phyloP scores from a whole-genome alignment of 1,284 basidiomycete species.

The Athelia psychrophila region DNA sequence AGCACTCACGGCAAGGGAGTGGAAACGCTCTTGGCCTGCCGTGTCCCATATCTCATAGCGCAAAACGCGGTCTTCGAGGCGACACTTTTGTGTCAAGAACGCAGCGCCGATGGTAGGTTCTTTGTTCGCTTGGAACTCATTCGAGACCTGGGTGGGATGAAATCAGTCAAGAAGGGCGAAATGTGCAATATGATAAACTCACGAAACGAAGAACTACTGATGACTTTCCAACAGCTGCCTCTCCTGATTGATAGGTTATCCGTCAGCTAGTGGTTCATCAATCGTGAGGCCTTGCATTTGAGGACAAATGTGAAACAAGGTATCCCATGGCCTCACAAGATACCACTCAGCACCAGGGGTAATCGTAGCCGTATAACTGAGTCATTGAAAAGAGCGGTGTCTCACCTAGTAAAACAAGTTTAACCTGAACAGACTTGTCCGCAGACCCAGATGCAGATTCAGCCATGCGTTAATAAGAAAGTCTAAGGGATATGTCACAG shows the following conservation, averaged over 20 bases:
- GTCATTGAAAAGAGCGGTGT: conserved; percentile 5
- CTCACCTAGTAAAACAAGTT: conserved; percentile 83
- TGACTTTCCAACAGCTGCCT: conserved; percentile 99
- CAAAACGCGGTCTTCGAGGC: conserved; percentile 87
- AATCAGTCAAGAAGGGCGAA: conserved; percentile 5
- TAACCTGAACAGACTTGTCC: conserved; percentile 89
- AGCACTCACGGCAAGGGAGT: conserved; percentile 77
- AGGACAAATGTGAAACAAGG: not conserved
- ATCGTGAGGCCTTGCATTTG: not conserved
- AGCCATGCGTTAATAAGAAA: conserved; percentile 44
- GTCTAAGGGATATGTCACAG: conserved; percentile 16
- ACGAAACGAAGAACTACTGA: conserved; percentile 98
- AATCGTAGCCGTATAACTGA: conserved; percentile 4
- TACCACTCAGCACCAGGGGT: conserved; percentile 5
- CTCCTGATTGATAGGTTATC: conserved; percentile 52
- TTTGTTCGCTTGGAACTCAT: conserved; percentile 96
- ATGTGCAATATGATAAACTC: conserved; percentile 28
- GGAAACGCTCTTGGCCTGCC: conserved; percentile 93
- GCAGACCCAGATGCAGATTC: conserved; percentile 68
- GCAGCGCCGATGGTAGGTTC: conserved; percentile 98
- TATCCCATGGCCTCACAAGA: conserved; percentile 4
- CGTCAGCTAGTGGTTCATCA: not conserved
- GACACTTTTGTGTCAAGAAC: conserved; percentile 90
- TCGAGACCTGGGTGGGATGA: conserved; percentile 60
- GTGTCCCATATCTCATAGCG: conserved; percentile 98